phyloP scores from a whole-genome alignment of 2,329 filamentous ascomycete genomes.

The Cordyceps cicadae region DNA sequence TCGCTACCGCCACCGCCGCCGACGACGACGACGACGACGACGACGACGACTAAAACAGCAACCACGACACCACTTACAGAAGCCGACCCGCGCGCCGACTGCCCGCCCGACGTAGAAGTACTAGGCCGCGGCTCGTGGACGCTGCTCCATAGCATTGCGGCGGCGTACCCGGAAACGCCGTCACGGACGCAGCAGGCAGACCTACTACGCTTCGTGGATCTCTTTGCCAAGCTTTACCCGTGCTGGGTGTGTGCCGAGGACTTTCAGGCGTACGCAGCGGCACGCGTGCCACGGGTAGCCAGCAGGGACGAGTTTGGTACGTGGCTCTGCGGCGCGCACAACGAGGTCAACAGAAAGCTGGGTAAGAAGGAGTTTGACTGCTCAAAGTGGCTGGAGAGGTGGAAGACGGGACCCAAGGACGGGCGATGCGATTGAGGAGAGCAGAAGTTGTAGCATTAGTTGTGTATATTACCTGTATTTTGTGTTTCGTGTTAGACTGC shows the following conservation, averaged over 20 bases:
- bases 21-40: neutral
- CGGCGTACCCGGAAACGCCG: slow-evolving; percentile 69
- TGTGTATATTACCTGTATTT: neutral
- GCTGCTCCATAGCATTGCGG: slow-evolving; percentile 83
- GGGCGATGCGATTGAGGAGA: slow-evolving; percentile 46
- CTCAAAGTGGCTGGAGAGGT: slow-evolving; percentile 81
- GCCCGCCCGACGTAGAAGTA: slow-evolving; percentile 80
- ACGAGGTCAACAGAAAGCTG: slow-evolving; percentile 80
- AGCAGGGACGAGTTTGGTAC: slow-evolving; percentile 63
- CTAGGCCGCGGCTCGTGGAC: slow-evolving; percentile 90
- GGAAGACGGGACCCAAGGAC: slow-evolving; percentile 81
- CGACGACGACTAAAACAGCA: neutral
- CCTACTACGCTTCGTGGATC: slow-evolving; percentile 65
- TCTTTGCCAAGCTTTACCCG: slow-evolving; percentile 83
- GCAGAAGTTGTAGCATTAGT: neutral
- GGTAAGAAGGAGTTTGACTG: slow-evolving; percentile 92
- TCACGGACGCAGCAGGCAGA: slow-evolving; percentile 63
- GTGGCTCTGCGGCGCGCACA: slow-evolving; percentile 82
- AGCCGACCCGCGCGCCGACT: slow-evolving; percentile 47
- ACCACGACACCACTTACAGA: slow-evolving; percentile 11
- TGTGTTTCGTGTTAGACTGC: neutral
- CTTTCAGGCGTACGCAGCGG: slow-evolving; percentile 72
- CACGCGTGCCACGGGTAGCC: slow-evolving; percentile 54
- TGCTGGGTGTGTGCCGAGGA: slow-evolving; percentile 95
- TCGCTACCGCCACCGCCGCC: neutral